These are phyloP conservation scores for Pseudogymnoascus sp. DNA, from an alignment of 2,329 filamentous ascomycete species.

Conservation along the genomic window DNA sequence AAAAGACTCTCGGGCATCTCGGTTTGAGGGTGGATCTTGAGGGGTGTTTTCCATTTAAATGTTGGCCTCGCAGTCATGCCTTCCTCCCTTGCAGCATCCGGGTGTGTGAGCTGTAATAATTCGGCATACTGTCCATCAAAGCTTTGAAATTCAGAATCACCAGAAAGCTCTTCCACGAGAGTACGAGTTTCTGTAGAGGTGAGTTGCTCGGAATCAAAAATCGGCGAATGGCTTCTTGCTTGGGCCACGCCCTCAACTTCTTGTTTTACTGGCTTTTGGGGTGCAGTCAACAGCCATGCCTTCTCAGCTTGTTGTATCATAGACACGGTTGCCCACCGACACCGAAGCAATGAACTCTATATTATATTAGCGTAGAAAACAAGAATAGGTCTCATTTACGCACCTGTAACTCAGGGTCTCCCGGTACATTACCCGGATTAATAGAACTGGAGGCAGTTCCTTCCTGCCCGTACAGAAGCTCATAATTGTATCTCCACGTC, in stretches of 20 bases:
- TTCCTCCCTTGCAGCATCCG: constrained; percentile 1
- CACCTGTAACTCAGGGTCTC: not conserved
- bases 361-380: not conserved
- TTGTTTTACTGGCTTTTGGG: not conserved
- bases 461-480: not conserved
- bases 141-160: not conserved
- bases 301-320: constrained; percentile 9
- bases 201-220: not conserved
- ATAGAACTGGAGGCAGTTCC: not conserved
- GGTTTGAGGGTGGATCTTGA: not conserved
- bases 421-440: not conserved
- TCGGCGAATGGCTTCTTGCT: not conserved
- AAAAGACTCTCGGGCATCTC: constrained; percentile 24
- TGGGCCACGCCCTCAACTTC: not conserved
- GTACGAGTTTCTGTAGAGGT: not conserved
- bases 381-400: not conserved
- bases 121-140: constrained; percentile 16
- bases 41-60: not conserved
- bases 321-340: constrained; percentile 6
- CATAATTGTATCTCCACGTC: constrained; percentile 20
- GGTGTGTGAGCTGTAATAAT: not conserved
- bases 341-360: constrained; percentile 1
- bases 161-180: not conserved
- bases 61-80: not conserved
- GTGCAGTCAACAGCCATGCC: not conserved